A percentile compares a stretch with the other conserved stretches of the same genome.
Evolutionary conservation across 129 eudicot species (phyloP).

Genomic region (Lactuca sativa): DNA sequence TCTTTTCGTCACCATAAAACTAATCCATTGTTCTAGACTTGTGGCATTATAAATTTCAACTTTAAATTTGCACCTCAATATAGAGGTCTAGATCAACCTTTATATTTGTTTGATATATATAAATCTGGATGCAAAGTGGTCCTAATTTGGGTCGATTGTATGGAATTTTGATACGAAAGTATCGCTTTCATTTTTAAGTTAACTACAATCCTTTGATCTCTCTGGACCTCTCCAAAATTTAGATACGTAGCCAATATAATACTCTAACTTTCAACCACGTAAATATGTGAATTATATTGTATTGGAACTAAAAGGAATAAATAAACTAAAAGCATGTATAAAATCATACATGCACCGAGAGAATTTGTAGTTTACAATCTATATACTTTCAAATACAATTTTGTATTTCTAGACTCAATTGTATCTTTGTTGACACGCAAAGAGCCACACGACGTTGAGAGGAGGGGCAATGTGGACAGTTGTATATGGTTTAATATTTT

Average conservation of each 20-base stretch:
- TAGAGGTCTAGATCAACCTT: background rate
- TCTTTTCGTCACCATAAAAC: too few relatives aligned
- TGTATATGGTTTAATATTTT: too few relatives aligned
- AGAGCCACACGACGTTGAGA: too few relatives aligned
- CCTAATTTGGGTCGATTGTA: conserved; percentile 6
- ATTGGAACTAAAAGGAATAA: background rate
- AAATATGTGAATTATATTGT: background rate
- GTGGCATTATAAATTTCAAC: background rate
- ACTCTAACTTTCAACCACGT: background rate
- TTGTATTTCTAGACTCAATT: too few relatives aligned
- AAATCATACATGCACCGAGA: too few relatives aligned
- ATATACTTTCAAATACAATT: too few relatives aligned
- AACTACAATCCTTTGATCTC: conserved; percentile 2
- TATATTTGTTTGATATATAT: background rate
- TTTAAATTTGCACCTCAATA: background rate
- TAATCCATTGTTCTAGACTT: background rate
- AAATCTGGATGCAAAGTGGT: conserved; percentile 1
- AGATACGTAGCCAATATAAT: background rate
- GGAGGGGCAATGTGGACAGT: too few relatives aligned
- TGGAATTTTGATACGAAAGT: conserved; percentile 11
- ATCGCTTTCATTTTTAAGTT: conserved; percentile 1
- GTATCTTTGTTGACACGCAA: too few relatives aligned
- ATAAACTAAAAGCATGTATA: too few relatives aligned
- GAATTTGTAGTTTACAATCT: too few relatives aligned
- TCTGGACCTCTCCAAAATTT: background rate